phyloP scores from a whole-genome alignment of 2,329 filamentous ascomycete species.

The Neobulgaria alba region DNA sequence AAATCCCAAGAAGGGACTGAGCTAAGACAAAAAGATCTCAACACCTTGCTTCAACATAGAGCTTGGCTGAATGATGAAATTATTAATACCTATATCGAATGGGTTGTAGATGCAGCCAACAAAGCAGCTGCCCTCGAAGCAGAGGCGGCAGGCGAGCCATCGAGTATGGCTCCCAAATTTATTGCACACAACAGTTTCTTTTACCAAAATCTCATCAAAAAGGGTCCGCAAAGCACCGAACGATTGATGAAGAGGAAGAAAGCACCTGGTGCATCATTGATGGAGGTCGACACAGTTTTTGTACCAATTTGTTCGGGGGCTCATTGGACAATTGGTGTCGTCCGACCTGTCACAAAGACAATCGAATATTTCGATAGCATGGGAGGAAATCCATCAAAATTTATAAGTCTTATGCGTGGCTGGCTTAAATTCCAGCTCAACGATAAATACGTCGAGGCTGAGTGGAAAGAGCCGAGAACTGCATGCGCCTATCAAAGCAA shows the following conservation, averaged over 20 bases:
- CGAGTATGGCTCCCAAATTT: slow-evolving; percentile 47
- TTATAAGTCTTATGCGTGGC: slow-evolving; percentile 36
- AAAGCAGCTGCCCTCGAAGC: slow-evolving; percentile 39
- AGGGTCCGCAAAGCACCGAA: slow-evolving; percentile 39
- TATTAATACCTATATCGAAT: slow-evolving; percentile 57
- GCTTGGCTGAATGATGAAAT: slow-evolving; percentile 73
- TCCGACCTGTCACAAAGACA: slow-evolving; percentile 50
- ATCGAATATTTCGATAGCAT: slow-evolving; percentile 67
- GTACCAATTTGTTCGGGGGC: slow-evolving; percentile 56
- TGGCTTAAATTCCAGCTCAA: slow-evolving; percentile 53
- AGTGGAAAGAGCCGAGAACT: slow-evolving; percentile 51
- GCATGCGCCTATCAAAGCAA: slow-evolving; percentile 53
- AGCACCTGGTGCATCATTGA: slow-evolving; percentile 50
- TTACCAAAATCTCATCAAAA: slow-evolving; percentile 44
- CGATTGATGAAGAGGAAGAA: slow-evolving; percentile 50
- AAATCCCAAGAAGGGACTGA: slow-evolving; percentile 41
- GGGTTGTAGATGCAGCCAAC: slow-evolving; percentile 52
- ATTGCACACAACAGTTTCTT: slow-evolving; percentile 59
- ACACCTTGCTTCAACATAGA: slow-evolving; percentile 45
- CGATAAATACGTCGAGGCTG: slow-evolving; percentile 42
- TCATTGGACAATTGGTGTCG: slow-evolving; percentile 67
- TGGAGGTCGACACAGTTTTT: slow-evolving; percentile 58
- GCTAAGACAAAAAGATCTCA: slow-evolving; percentile 51
- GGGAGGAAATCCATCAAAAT: slow-evolving; percentile 31
- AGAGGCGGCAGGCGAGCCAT: slow-evolving; percentile 22